Conservation (phyloP, 2,329 filamentous ascomycete genomes). For the Microthyrium microscopicum region DNA sequence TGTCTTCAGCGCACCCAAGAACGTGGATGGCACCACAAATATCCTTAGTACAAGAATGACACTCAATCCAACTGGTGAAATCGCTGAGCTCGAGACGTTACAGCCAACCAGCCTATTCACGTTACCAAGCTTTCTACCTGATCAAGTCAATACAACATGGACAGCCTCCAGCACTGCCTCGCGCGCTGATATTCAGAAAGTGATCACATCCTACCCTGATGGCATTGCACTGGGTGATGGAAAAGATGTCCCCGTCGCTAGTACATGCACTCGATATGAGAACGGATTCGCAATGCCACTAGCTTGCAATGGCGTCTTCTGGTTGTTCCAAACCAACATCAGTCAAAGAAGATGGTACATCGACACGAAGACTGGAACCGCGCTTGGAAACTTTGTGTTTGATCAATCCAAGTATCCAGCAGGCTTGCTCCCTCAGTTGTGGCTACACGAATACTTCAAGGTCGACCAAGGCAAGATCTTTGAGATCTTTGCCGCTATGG, state of each 20-base stretch:
- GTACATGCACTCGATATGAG: neutral
- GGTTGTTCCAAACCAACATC: neutral
- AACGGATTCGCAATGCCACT: slow-evolving; percentile 1
- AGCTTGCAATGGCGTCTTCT: neutral
- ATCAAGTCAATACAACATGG: no score
- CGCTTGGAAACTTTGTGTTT: slow-evolving; percentile 2
- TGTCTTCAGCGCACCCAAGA: no score
- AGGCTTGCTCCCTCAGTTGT: neutral
- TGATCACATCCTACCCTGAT: slow-evolving; percentile 1
- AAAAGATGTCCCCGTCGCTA: neutral
- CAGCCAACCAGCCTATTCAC: no score
- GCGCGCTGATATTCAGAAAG: neutral
- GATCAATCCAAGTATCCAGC: neutral
- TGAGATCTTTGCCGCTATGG: slow-evolving; percentile 5
- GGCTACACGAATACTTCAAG: slow-evolving; percentile 7
- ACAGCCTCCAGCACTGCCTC: no score
- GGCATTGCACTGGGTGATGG: slow-evolving; percentile 4
- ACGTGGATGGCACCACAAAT: no score
- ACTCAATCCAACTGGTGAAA: no score
- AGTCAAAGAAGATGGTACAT: slow-evolving; percentile 4
- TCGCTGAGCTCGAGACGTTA: no score
- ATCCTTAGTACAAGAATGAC: no score
- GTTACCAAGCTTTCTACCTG: no score
- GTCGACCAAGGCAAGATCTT: slow-evolving; percentile 2
- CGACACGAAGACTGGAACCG: slow-evolving; percentile 3